phyloP scores from a whole-genome alignment of 345 rosid genomes.

The Syzygium jambos region DNA sequence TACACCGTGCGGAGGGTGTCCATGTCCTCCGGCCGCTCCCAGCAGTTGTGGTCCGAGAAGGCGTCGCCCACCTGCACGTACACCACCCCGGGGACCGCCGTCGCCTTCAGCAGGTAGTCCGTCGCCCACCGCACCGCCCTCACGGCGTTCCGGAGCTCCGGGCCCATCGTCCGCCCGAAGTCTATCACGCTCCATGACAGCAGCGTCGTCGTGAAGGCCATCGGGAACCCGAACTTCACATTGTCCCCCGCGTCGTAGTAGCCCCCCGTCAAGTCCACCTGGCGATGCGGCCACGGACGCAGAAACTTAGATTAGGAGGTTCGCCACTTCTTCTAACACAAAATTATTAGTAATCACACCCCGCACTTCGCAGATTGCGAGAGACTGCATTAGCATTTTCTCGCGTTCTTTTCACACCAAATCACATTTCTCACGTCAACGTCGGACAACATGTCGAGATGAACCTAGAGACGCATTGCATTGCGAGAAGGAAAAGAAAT shows the following conservation, averaged over 20 bases:
- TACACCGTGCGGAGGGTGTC: slow-evolving; percentile 76
- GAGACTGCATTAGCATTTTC: not conserved
- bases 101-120: slow-evolving; percentile 79
- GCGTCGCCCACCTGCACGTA: slow-evolving; percentile 85
- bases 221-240: slow-evolving; percentile 89
- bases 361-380: not conserved
- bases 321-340: not conserved
- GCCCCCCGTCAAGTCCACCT: slow-evolving; percentile 84
- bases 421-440: not conserved
- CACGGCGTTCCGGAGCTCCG: slow-evolving; percentile 58
- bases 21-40: slow-evolving; percentile 99
- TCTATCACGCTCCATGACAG: slow-evolving; percentile 91
- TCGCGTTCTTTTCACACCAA: not conserved
- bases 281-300: not conserved
- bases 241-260: slow-evolving; percentile 99
- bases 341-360: not conserved
- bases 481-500: not conserved
- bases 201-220: slow-evolving; percentile 92
- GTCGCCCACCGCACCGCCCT: slow-evolving; percentile 77
- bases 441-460: not conserved
- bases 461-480: not conserved
- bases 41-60: slow-evolving; percentile 77
- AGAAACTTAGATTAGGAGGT: not conserved
- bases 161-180: slow-evolving; percentile 79
- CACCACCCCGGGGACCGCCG: slow-evolving; percentile 53